Conservation (phyloP, 1,284 basidiomycete species). For the Puccinia novopanici region DNA sequence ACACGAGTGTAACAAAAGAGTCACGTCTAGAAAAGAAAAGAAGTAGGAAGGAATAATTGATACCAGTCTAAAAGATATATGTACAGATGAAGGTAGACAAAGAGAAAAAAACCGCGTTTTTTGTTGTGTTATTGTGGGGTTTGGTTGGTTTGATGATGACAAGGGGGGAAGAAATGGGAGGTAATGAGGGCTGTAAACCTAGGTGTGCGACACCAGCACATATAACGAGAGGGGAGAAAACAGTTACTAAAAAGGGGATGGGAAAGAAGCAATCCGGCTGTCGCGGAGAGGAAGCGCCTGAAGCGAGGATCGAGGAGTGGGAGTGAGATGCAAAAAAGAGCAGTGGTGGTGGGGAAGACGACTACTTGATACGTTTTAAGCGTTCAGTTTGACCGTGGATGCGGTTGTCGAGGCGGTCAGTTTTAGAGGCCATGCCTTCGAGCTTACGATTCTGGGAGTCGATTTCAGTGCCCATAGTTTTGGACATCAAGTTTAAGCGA, state of each 20-base stretch:
- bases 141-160: background rate
- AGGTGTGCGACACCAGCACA: too few relatives aligned
- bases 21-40: too few relatives aligned
- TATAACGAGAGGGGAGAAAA: background rate
- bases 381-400: slow-evolving; percentile 48
- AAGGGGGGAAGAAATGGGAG: background rate
- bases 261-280: background rate
- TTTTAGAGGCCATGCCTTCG: slow-evolving; percentile 70
- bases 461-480: slow-evolving; percentile 77
- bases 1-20: too few relatives aligned
- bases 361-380: slow-evolving; percentile 45
- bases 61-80: too few relatives aligned
- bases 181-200: background rate
- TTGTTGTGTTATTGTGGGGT: background rate
- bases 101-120: too few relatives aligned
- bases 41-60: too few relatives aligned
- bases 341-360: background rate
- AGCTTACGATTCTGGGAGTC: slow-evolving; percentile 75
- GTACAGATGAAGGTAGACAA: too few relatives aligned
- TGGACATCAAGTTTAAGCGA: slow-evolving; percentile 79
- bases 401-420: slow-evolving; percentile 65
- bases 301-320: background rate
- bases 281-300: background rate
- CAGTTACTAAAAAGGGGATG: background rate
- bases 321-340: background rate